These are phyloP conservation scores for Myotisia sp. DNA, from an alignment of 2,329 filamentous ascomycete species.

Conservation along the genomic window DNA sequence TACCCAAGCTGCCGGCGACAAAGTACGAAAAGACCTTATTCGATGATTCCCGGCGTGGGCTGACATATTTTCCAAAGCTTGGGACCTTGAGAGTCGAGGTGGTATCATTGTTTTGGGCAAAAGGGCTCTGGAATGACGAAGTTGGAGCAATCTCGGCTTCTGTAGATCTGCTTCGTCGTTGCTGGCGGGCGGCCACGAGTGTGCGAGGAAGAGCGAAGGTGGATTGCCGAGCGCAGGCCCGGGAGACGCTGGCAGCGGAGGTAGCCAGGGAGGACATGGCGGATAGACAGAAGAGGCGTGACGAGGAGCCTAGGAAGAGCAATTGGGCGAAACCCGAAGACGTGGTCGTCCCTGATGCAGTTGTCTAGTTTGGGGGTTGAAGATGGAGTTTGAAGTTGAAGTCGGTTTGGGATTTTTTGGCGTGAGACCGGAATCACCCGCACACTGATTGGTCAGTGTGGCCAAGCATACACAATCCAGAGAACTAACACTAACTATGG, in stretches of 20 bases:
- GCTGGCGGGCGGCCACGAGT: constrained; percentile 25
- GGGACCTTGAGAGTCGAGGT: constrained; percentile 57
- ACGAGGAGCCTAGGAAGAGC: constrained; percentile 13
- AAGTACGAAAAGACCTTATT: constrained; percentile 95
- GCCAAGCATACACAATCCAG: no score
- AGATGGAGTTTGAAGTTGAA: constrained; percentile 18
- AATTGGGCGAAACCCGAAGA: constrained; percentile 19
- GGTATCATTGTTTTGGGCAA: constrained; percentile 35
- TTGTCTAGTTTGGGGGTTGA: constrained; percentile 7
- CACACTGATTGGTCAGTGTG: constrained; percentile 25
- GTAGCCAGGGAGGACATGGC: constrained; percentile 56
- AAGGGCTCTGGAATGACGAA: constrained; percentile 41
- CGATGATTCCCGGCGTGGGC: constrained; percentile 48
- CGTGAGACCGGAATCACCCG: constrained; percentile 27
- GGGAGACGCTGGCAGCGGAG: constrained; percentile 51
- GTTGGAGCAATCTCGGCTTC: constrained; percentile 18
- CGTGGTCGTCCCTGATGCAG: constrained; percentile 6
- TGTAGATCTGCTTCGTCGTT: constrained; percentile 25
- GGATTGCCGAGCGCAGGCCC: constrained; percentile 37
- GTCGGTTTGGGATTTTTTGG: constrained; percentile 23
- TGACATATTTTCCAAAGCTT: constrained; percentile 77
- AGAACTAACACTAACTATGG: no score
- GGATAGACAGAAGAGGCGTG: constrained; percentile 13
- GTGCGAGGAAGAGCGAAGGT: constrained; percentile 25
- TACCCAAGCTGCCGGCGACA: constrained; percentile 92